phyloP scores from a whole-genome alignment of 108 stramenopile genomes.

The Cyclotella sp. region DNA sequence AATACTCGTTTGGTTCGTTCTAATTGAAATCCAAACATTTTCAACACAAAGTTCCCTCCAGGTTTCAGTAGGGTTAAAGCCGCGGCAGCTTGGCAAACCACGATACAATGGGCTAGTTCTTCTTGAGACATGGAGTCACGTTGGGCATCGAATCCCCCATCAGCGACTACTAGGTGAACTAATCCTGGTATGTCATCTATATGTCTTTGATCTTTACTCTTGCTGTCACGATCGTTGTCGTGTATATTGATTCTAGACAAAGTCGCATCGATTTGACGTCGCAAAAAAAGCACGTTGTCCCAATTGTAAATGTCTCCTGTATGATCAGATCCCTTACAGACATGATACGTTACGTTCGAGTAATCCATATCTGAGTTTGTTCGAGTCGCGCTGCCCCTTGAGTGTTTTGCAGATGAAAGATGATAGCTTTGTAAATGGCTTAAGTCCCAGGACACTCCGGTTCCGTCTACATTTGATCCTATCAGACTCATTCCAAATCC shows the following conservation, averaged over 20 bases:
- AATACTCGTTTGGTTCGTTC: constrained; percentile 50
- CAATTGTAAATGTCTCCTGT: constrained; percentile 87
- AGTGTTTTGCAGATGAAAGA: background rate
- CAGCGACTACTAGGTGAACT: constrained; percentile 81
- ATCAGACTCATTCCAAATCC: constrained; percentile 88
- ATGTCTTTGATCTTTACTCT: background rate
- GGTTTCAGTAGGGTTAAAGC: constrained; percentile 60
- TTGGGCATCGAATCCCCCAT: constrained; percentile 92
- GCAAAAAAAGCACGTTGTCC: constrained; percentile 73
- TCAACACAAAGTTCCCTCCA: constrained; percentile 73
- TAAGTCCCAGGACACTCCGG: constrained; percentile 71
- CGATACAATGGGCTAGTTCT: constrained; percentile 67
- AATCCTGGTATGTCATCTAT: constrained; percentile 1
- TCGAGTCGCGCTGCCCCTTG: background rate
- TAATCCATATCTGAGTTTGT: constrained; percentile 11
- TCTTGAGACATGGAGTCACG: constrained; percentile 84
- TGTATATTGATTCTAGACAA: constrained; percentile 3
- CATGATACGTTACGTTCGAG: constrained; percentile 36
- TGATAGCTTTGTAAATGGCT: constrained; percentile 42
- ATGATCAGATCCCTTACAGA: constrained; percentile 74
- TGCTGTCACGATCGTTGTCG: background rate
- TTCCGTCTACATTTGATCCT: constrained; percentile 79
- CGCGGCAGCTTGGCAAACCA: constrained; percentile 82
- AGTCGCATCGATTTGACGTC: constrained; percentile 29
- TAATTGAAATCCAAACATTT: constrained; percentile 84